phyloP scores from a whole-genome alignment of 345 rosid species.

The Euphorbia pulcherrima region DNA sequence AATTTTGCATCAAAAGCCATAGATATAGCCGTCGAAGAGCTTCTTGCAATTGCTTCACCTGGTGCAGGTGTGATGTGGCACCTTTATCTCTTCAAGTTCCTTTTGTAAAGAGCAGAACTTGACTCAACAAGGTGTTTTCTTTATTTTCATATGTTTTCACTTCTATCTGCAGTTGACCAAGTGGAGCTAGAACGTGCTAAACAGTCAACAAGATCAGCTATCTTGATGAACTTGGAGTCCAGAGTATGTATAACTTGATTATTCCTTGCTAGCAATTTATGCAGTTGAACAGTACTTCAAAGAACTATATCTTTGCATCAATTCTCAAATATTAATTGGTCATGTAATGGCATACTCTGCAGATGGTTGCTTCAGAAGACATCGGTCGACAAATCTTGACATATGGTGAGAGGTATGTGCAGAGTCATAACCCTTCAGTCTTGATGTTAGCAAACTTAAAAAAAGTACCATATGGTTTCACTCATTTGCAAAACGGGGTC shows the following conservation, averaged over 20 bases:
- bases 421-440: background rate
- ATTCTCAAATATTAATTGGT: slow-evolving; percentile 6
- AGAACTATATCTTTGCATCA: background rate
- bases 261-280: background rate
- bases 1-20: slow-evolving; percentile 19
- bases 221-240: slow-evolving; percentile 25
- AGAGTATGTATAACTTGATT: slow-evolving; percentile 12
- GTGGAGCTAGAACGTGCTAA: slow-evolving; percentile 22
- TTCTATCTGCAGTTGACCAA: slow-evolving; percentile 19
- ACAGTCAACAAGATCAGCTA: slow-evolving; percentile 14
- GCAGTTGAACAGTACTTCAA: background rate
- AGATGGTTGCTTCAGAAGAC: slow-evolving; percentile 70
- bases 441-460: background rate
- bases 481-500: too few relatives aligned
- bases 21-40: slow-evolving; percentile 16
- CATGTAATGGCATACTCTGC: slow-evolving; percentile 7
- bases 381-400: slow-evolving; percentile 80
- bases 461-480: too few relatives aligned
- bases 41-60: slow-evolving; percentile 13
- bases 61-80: slow-evolving; percentile 16
- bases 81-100: background rate
- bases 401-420: slow-evolving; percentile 66
- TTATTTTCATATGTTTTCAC: background rate
- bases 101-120: background rate
- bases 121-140: background rate